Base-by-base conservation (phyloP, 768 basidiomycete species). In the Tylopilus intermedius region DNA sequence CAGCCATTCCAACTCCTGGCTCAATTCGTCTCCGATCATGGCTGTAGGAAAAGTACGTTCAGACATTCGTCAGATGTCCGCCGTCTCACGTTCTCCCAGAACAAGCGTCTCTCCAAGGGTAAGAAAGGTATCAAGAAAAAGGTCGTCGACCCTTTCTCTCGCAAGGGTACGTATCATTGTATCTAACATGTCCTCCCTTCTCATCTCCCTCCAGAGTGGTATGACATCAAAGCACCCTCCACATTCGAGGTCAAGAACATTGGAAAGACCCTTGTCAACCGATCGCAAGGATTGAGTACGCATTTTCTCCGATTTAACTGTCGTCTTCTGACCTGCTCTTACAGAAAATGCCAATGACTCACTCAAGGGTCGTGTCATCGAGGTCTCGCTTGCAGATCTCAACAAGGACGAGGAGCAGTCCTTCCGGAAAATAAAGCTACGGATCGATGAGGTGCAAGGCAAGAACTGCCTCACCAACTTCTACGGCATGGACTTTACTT, bases 71-170 rank as follows among this genome's bases (percentile, higher is more conserved):
- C 7, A 10, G 4, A 18, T 40, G 13, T 43, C 21, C 22, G 41
- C 46, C 14, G 9, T 22, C 53, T 60, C 24, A 59, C 39, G 8
- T 45, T 35, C 40, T 13, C 45, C 13, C 62, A 98, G 91, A 98
- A 97, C 79, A 99, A 99, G 78, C 86, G 93, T 71, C 83, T 94
- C 63, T 94, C 93, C 46, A 96, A 96, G 79, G 93, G 93, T 67
- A 94, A 94, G 83, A 94, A 94, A 80, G 93, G 92, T 72, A 86
- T 97, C 80, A 99, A 99, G 93, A 99, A 98, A 81, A 96, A 98
- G 86, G 94, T 96, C 72, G 93, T 99, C 58, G 96, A 99, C 82
- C 94, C 96, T 59, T 96, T 99, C 88, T 87, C 95, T 61, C 87
- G 96, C 80, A 99, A 99, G 78, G 95, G 95, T 94, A 64, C 61